Percentiles rank a stretch among this genome's conserved stretches.
Conservation (phyloP, 805 yeast species). For the Cyberlindnera saturnus region DNA sequence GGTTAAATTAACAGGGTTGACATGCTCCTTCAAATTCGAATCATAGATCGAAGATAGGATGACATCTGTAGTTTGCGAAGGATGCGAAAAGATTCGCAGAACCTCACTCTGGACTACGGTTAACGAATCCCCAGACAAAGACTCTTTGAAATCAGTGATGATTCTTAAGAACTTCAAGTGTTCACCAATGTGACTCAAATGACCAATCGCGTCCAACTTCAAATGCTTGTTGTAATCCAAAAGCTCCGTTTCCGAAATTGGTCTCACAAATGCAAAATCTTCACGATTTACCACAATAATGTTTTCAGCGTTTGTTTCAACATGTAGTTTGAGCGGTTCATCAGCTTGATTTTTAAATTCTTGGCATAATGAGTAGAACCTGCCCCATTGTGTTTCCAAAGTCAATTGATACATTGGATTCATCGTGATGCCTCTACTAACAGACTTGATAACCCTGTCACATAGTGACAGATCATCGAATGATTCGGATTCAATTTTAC, state of each 20-base stretch:
- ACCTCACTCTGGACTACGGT: constrained; percentile 29
- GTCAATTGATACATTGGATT: constrained; percentile 31
- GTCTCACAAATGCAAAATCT: constrained; percentile 30
- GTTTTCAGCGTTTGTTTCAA: constrained; percentile 28
- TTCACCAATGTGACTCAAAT: constrained; percentile 5
- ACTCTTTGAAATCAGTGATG: constrained; percentile 34
- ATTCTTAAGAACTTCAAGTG: constrained; percentile 28
- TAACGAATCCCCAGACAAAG: constrained; percentile 32
- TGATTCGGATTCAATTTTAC: constrained; percentile 20
- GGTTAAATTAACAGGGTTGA: constrained; percentile 33
- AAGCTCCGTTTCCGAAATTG: constrained; percentile 28
- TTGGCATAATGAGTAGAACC: constrained; percentile 64
- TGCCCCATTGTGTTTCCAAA: constrained; percentile 54
- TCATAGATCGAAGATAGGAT: constrained; percentile 34
- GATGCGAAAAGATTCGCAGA: constrained; percentile 30
- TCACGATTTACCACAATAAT: constrained; percentile 30
- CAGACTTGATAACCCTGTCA: constrained; percentile 27
- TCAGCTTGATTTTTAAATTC: constrained; percentile 58
- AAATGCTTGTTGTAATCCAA: constrained; percentile 24
- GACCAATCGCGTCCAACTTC: constrained; percentile 13
- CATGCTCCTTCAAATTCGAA: constrained; percentile 31
- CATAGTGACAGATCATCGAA: constrained; percentile 24
- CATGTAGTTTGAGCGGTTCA: constrained; percentile 52
- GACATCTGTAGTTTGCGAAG: constrained; percentile 18
- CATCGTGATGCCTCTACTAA: constrained; percentile 26